phyloP scores from a whole-genome alignment of 108 stramenopile genomes.

The Asterionellopsis glacialis region DNA sequence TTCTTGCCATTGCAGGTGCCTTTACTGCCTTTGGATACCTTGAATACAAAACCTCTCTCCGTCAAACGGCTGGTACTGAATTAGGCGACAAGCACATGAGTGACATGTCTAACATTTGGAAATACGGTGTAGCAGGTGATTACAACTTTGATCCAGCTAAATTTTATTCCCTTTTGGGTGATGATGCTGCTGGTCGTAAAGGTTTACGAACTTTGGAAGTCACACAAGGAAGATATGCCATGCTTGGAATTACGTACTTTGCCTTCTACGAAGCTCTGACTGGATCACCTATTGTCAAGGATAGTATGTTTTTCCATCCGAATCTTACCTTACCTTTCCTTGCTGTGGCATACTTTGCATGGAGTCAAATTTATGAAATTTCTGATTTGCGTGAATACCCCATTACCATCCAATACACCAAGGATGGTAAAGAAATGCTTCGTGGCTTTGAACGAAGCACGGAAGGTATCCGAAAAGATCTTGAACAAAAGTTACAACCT shows the following conservation, averaged over 20 bases:
- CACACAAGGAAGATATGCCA: slow-evolving; percentile 73
- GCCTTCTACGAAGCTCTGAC: slow-evolving; percentile 70
- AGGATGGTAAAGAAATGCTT: slow-evolving; percentile 49
- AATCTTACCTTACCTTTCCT: slow-evolving; percentile 59
- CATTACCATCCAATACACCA: slow-evolving; percentile 45
- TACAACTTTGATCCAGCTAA: slow-evolving; percentile 78
- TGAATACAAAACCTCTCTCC: slow-evolving; percentile 68
- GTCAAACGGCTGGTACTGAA: slow-evolving; percentile 32
- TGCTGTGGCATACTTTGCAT: slow-evolving; percentile 47
- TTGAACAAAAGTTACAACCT: too few relatives aligned
- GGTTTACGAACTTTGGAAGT: slow-evolving; percentile 74
- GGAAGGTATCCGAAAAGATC: too few relatives aligned
- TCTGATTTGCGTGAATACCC: slow-evolving; percentile 36
- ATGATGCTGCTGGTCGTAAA: slow-evolving; percentile 71
- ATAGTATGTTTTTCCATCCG: slow-evolving; percentile 76
- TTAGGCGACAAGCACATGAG: slow-evolving; percentile 52
- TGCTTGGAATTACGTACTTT: slow-evolving; percentile 79
- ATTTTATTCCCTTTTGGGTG: slow-evolving; percentile 55
- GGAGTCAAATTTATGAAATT: slow-evolving; percentile 55
- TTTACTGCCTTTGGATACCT: slow-evolving; percentile 63
- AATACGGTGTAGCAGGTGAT: slow-evolving; percentile 79
- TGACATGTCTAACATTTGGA: slow-evolving; percentile 70
- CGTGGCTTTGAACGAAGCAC: background rate
- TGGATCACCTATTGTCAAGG: slow-evolving; percentile 66
- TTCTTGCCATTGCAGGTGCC: slow-evolving; percentile 42